phyloP scores from a whole-genome alignment of 2,329 filamentous ascomycete species.

The Apiospora arundinis region DNA sequence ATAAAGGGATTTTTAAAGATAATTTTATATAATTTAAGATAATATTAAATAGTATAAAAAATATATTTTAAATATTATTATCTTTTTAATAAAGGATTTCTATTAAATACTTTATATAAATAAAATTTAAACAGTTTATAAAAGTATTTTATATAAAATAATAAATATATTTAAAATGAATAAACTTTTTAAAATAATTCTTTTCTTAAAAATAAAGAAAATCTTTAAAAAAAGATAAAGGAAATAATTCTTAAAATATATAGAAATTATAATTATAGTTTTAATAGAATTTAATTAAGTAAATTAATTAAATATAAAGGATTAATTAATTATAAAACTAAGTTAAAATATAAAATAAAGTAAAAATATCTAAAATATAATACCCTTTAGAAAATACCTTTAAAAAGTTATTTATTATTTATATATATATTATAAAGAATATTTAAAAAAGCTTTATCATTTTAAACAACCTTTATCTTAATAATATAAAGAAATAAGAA shows the following conservation, averaged over 20 bases:
- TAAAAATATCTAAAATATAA: not conserved
- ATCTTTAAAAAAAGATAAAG: not conserved
- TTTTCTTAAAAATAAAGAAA: not conserved
- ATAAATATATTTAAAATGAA: slow-evolving; percentile 8
- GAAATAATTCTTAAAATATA: not conserved
- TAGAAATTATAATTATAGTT: not conserved
- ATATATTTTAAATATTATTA: slow-evolving; percentile 18
- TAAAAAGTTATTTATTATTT: not conserved
- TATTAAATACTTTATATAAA: slow-evolving; percentile 1
- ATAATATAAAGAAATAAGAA: not conserved
- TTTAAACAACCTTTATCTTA: not conserved
- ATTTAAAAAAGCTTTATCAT: not conserved
- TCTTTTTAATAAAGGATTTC: not conserved
- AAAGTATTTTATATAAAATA: not conserved
- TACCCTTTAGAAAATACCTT: not conserved
- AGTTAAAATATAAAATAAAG: not conserved
- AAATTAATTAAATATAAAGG: not conserved
- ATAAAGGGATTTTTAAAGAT: not conserved
- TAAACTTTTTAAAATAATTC: not conserved
- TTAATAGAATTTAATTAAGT: slow-evolving; percentile 4
- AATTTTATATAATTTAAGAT: slow-evolving; percentile 12
- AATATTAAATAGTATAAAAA: not conserved
- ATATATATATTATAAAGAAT: not conserved
- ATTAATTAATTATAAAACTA: not conserved
- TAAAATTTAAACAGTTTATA: not conserved